phyloP scores from a whole-genome alignment of 192 early-diverging fungal species.

The Linnemannia hyalina region DNA sequence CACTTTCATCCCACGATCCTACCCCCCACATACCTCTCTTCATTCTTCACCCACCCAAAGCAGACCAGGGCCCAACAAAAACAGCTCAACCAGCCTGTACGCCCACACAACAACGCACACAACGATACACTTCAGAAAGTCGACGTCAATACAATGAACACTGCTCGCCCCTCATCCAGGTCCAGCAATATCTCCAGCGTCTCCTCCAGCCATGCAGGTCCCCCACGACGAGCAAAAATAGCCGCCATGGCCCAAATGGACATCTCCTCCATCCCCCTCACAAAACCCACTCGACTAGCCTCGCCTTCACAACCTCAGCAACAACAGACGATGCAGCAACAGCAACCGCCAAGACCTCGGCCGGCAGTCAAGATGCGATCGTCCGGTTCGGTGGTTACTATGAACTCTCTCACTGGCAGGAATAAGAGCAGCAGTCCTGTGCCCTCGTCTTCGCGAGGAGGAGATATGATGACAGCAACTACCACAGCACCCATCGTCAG shows the following conservation, averaged over 20 bases:
- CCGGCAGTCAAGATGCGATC: constrained; percentile 28
- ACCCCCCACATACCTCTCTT: background rate
- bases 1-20: background rate
- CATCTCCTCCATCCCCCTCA: constrained; percentile 22
- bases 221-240: constrained; percentile 35
- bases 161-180: constrained; percentile 25
- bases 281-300: constrained; percentile 3
- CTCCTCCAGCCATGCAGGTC: constrained; percentile 4
- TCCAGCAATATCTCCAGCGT: constrained; percentile 9
- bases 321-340: constrained; percentile 2
- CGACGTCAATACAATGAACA: constrained; percentile 25
- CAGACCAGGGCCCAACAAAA: background rate
- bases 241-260: constrained; percentile 37
- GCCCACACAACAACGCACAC: background rate
- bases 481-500: background rate
- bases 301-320: background rate
- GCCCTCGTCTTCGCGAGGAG: background rate
- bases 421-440: background rate
- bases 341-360: constrained; percentile 20
- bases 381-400: constrained; percentile 21
- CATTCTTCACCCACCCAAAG: background rate
- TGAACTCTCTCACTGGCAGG: background rate
- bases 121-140: background rate
- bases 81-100: background rate
- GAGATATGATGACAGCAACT: background rate